Conservation (phyloP, 371 early-diverging fungal species). For the Mucor sp. region DNA sequence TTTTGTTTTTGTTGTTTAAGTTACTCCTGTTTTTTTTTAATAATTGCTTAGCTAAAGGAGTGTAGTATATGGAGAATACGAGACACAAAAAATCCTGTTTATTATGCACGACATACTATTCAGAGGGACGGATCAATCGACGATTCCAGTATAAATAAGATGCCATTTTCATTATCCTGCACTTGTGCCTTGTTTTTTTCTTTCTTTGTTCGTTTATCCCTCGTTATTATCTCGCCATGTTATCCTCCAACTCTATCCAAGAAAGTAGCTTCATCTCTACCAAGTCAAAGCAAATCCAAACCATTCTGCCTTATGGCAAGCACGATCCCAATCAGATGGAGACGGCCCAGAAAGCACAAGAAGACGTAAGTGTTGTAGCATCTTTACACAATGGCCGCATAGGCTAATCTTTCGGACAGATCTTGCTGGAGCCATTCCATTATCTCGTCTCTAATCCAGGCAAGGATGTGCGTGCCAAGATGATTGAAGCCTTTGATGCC, state of each 20-base stretch:
- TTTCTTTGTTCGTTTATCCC: neutral
- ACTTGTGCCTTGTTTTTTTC: neutral
- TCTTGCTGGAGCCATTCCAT: slow-evolving; percentile 79
- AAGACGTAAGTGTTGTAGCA: slow-evolving; percentile 13
- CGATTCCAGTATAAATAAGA: neutral
- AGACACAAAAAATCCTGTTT: slow-evolving; percentile 7
- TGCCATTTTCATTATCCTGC: neutral
- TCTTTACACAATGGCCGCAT: no score
- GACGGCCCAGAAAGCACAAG: slow-evolving; percentile 13
- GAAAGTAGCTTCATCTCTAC: slow-evolving; percentile 12
- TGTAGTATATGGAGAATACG: neutral
- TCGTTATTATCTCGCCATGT: neutral
- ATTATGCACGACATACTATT: slow-evolving; percentile 10
- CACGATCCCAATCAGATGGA: slow-evolving; percentile 8
- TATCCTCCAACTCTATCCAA: slow-evolving; percentile 1
- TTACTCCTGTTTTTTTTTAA: neutral
- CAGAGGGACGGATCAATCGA: neutral
- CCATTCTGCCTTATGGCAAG: slow-evolving; percentile 17
- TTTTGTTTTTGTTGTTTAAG: neutral
- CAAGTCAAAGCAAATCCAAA: slow-evolving; percentile 11
- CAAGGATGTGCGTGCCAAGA: slow-evolving; percentile 87
- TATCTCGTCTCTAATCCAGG: slow-evolving; percentile 88
- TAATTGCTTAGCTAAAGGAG: slow-evolving; percentile 2
- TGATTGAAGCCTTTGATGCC: slow-evolving; percentile 87
- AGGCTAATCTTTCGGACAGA: slow-evolving; percentile 26